Evolutionary conservation across 1,284 basidiomycete species (phyloP), one percentile per base, ranked within the genome.

Genomic region (Athelia psychrophila): DNA sequence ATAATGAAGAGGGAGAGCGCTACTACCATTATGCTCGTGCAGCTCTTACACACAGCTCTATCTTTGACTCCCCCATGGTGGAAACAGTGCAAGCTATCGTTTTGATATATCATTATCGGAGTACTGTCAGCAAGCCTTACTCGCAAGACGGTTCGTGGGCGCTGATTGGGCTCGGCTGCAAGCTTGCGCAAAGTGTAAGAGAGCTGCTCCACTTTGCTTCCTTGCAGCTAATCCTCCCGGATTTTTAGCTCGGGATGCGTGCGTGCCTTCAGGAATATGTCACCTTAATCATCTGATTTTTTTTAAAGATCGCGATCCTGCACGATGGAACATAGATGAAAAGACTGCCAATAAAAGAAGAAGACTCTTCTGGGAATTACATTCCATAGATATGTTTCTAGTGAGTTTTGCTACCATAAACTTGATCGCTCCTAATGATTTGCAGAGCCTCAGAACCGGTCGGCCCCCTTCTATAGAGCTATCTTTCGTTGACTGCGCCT

Each of bases 31-130:
- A 30, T 13, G 27, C 27, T 13, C 13, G 27, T 13, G 27, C 27
- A 30, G 27, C 27, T 13, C 5, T 30, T 20, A 77, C 78, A 50
- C 68, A 87, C 30, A 80, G 81, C 45, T 73, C 84, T 1, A 73
- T 86, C 20, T 67, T 86, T 47, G 84, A 86, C 64, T 83, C 84
- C 52, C 83, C 86, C 8, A 80, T 80, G 8, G 68, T 85, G 44
- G 80, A 80, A 49, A 85, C 84, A 35, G 79, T 88, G 47, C 83
- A 87, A 62, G 67, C 80, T 4, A 64, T 89, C 58, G 66, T 78
- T 65, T 77, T 76, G 59, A 73, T 77, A 22, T 81, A 80, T 58
- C 77, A 78, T 51, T 75, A 76, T 9, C 76, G 84, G 67, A 70
- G 67, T 54, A 68, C 69, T 48, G 70, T 66, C 56, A 70, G 73